phyloP scores from a whole-genome alignment of 2,329 filamentous ascomycete genomes.

The Fusarium acutatum region DNA sequence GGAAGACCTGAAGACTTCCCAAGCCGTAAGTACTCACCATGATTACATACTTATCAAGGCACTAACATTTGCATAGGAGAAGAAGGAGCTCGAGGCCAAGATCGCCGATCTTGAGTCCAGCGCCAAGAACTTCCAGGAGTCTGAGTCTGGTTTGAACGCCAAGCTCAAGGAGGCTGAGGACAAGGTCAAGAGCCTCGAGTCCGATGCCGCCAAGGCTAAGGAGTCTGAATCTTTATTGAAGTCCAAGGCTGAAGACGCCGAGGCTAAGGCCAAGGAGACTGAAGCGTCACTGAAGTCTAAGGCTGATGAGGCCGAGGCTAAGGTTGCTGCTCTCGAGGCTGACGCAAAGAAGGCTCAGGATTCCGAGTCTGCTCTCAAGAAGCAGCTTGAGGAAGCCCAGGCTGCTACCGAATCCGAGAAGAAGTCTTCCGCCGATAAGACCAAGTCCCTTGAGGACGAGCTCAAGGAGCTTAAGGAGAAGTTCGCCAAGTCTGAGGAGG shows the following conservation, averaged over 20 bases:
- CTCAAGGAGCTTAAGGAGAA: conserved; percentile 32
- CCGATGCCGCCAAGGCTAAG: conserved; percentile 25
- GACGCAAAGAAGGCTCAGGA: conserved; percentile 12
- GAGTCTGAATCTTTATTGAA: conserved; percentile 30
- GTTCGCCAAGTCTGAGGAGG: conserved; percentile 22
- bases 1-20: conserved; percentile 47
- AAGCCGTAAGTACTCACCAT: conserved; percentile 41
- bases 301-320: conserved; percentile 10
- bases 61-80: conserved; percentile 36
- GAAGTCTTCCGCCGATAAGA: conserved; percentile 29
- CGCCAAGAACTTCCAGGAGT: conserved; percentile 28
- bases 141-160: conserved; percentile 29
- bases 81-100: conserved; percentile 34
- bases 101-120: conserved; percentile 27
- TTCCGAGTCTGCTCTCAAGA: conserved; percentile 24
- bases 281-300: conserved; percentile 31
- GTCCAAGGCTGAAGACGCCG: conserved; percentile 32
- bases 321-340: conserved; percentile 2
- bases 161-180: conserved; percentile 31
- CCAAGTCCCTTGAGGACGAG: conserved; percentile 26
- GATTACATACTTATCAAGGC: not conserved
- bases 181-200: conserved; percentile 18
- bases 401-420: conserved; percentile 21
- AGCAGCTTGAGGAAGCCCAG: conserved; percentile 34
- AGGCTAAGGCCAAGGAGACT: conserved; percentile 28